Percentiles rank a stretch among this genome's conserved stretches.
These are phyloP conservation scores for Nakazawaea ambrosiae DNA, from an alignment of 805 yeast genomes.

Conservation along the genomic window DNA sequence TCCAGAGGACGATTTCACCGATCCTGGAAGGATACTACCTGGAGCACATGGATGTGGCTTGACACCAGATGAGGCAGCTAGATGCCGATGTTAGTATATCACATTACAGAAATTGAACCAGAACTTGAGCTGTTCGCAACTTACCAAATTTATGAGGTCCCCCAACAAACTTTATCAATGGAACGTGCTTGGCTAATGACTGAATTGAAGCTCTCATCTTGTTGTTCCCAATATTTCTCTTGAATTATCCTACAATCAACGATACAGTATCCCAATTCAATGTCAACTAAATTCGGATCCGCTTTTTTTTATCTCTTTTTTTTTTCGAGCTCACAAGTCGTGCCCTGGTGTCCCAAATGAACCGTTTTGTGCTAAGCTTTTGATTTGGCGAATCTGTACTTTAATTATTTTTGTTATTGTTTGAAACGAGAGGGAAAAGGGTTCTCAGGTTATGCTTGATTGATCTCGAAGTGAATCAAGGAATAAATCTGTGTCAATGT, in stretches of 20 bases:
- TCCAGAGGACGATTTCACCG: slow-evolving; percentile 8
- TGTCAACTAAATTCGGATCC: background rate
- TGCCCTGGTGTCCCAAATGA: background rate
- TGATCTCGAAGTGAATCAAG: no score
- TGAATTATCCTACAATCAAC: no score
- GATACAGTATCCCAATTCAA: background rate
- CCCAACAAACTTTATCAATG: slow-evolving; percentile 82
- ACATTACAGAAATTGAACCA: background rate
- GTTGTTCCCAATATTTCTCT: no score
- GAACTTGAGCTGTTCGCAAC: no score
- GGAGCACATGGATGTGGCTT: slow-evolving; percentile 33
- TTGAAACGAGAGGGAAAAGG: no score
- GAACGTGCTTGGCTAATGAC: slow-evolving; percentile 39
- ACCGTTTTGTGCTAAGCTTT: no score
- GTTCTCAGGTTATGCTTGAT: no score
- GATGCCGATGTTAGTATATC: slow-evolving; percentile 3
- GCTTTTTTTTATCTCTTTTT: background rate
- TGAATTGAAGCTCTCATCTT: slow-evolving; percentile 24
- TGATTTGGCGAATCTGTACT: no score
- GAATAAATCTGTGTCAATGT: no score
- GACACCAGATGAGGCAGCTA: slow-evolving; percentile 2
- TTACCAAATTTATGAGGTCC: slow-evolving; percentile 60
- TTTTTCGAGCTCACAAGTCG: background rate
- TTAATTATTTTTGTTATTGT: no score
- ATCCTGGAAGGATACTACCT: slow-evolving; percentile 20